Evolutionary conservation across 2,329 filamentous ascomycete species (phyloP), one percentile per base, ranked within the genome.

Genomic region (Sporothrix protearum): DNA sequence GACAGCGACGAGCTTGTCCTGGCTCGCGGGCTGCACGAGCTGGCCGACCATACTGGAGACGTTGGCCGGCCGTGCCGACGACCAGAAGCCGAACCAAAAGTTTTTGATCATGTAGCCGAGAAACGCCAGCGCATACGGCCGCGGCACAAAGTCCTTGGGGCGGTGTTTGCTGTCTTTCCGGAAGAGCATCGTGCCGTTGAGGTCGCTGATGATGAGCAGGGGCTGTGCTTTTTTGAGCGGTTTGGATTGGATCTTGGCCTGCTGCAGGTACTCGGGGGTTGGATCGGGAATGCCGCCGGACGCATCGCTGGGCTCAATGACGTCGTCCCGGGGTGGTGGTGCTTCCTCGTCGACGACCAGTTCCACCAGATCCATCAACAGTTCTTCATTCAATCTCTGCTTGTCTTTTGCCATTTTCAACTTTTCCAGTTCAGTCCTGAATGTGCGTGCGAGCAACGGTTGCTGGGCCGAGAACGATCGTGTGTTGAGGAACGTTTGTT

Each of bases 51-150:
- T 92, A 47, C 81, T 82, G 9, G 80, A 75, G 16, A 97, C 93
- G 75, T 96, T 97, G 0, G 86, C 80, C 0, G 89, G 90, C 25
- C 85, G 87, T 0, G 95, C 94, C 7, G 93, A 97, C 1, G 95
- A 97, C 94, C 95, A 99, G 72, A 98, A 88, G 82, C 94, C 93
- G 39, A 97, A 91, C 69, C 85, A 84, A 82, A 96, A 95, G 72
- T 90, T 89, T 14, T 86, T 81, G 75, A 97, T 85, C 75, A 94
- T 87, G 79, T 94, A 93, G 36, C 85, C 77, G 3, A 98, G 82
- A 79, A 99, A 97, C 0, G 82, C 75, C 2, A 82, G 76, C 0
- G 96, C 86, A 74, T 89, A 85, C 0, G 92, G 92, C 0, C 96
- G 91, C 74, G 85, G 81, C 57, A 89, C 81, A 78, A 94, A 92